Evolutionary conservation across 495 filamentous ascomycete genomes (phyloP), one percentile per base, ranked within the genome.

Genomic region (Diplogelasinospora grovesii): DNA sequence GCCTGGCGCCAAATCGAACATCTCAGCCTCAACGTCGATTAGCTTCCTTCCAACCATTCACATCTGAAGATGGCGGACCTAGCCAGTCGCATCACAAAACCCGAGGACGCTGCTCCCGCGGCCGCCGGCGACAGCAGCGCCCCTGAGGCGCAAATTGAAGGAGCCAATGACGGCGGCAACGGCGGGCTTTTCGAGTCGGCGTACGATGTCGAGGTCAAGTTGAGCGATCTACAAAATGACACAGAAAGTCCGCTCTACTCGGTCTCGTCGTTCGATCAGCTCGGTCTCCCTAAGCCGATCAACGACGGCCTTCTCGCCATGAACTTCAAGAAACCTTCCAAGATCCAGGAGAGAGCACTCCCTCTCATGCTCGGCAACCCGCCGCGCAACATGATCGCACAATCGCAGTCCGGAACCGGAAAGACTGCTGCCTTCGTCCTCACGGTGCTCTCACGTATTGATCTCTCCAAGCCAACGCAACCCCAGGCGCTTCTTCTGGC

Each of bases 381-480:
- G 11, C 84, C 90, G 0, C 74, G 68, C 28, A 97, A 97, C 62
- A 81, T 97, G 71, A 90, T 99, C 45, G 92, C 88, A 15, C 93
- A 99, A 59, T 96, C 92, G 20, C 93, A 99, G 64, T 98, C 93
- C 4, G 93, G 93, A 45, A 99, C 93, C 10, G 93, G 93, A 43
- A 99, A 99, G 69, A 99, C 93, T 8, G 93, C 92, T 22, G 93
- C 93, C 22, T 99, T 97, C 61, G 81, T 88, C 18, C 76, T 95
- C 39, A 96, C 92, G 28, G 84, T 95, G 38, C 74, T 99, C 14
- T 81, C 82, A 39, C 85, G 92, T 34, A 59, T 95, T 50, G 84
- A 97, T 48, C 69, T 88, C 31, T 64, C 52, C 14, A 70, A 75
- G 30, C 68, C 78, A n/a, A 66, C 61, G 11, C 65, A 70, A 20